Conservation (phyloP, 2,329 filamentous ascomycete genomes). For the Clonostachys rhizophaga region DNA sequence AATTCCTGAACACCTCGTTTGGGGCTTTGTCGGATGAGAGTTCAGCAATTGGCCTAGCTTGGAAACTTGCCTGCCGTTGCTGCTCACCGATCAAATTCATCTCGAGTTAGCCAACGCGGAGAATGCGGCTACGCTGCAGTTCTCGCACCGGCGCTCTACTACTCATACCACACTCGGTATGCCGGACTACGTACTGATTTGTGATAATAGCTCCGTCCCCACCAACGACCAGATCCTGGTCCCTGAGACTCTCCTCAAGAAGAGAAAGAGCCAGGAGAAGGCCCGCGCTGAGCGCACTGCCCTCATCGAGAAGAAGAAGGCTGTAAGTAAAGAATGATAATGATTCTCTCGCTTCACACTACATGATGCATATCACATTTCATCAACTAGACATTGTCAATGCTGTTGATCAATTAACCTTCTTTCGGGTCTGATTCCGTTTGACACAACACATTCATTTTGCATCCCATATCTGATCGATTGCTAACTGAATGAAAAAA, state of each 20-base stretch:
- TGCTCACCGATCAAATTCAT: slow-evolving; percentile 78
- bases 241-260: slow-evolving; percentile 99
- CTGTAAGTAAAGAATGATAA: slow-evolving; percentile 57
- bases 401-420: slow-evolving; percentile 98
- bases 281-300: slow-evolving; percentile 83
- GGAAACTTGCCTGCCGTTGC: not conserved
- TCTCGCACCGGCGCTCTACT: slow-evolving; percentile 79
- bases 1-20: slow-evolving; percentile 31
- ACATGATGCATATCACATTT: slow-evolving; percentile 85
- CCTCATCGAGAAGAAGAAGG: slow-evolving; percentile 81
- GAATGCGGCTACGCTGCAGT: slow-evolving; percentile 94
- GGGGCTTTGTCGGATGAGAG: slow-evolving; percentile 77
- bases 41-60: not conserved
- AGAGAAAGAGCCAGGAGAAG: slow-evolving; percentile 99
- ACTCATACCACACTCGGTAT: slow-evolving; percentile 30
- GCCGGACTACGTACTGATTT: slow-evolving; percentile 76
- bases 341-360: slow-evolving; percentile 17
- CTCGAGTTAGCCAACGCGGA: slow-evolving; percentile 83
- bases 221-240: slow-evolving; percentile 95
- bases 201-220: slow-evolving; percentile 68
- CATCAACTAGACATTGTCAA: slow-evolving; percentile 95
- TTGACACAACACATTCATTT: slow-evolving; percentile 17
- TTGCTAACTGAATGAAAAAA: slow-evolving; percentile 28
- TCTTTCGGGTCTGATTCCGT: slow-evolving; percentile 95
- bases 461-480: not conserved